Percentiles rank a stretch among this genome's conserved stretches.
Evolutionary conservation across 2,329 filamentous ascomycete species (phyloP).

Genomic region (Endocalyx cinctus): DNA sequence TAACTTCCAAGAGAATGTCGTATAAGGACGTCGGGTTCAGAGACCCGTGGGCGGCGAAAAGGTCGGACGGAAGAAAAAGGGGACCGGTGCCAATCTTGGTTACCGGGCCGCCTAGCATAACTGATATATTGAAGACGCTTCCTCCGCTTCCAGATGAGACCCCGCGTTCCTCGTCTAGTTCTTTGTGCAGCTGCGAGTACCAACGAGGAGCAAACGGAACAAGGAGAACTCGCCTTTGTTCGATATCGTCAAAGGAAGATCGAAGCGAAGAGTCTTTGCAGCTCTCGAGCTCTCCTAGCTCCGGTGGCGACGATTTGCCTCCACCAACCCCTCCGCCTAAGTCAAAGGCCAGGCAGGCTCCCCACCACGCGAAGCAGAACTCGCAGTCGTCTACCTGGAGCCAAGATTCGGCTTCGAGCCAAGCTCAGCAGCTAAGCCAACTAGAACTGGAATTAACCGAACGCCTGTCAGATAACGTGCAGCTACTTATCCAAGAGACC

Average conservation of each 20-base stretch:
- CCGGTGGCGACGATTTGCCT: slow-evolving; percentile 21
- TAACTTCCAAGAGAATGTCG: too few relatives aligned
- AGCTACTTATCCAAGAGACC: slow-evolving; percentile 43
- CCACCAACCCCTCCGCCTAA: slow-evolving; percentile 14
- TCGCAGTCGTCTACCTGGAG: too few relatives aligned
- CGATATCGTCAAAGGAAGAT: slow-evolving; percentile 21
- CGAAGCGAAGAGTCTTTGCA: slow-evolving; percentile 19
- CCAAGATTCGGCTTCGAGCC: slow-evolving; percentile 21
- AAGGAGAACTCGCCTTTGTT: slow-evolving; percentile 32
- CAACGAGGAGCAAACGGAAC: slow-evolving; percentile 22
- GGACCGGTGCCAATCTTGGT: slow-evolving; percentile 34
- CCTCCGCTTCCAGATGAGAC: slow-evolving; percentile 34
- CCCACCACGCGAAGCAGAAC: slow-evolving; percentile 12
- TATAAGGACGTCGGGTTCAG: slow-evolving; percentile 14
- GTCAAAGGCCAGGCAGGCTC: slow-evolving; percentile 9
- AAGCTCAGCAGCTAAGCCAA: slow-evolving; percentile 20
- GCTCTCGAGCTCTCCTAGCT: slow-evolving; percentile 19
- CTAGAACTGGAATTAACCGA: slow-evolving; percentile 17
- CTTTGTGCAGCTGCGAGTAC: slow-evolving; percentile 40
- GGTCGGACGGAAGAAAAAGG: slow-evolving; percentile 22
- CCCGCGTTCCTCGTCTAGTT: slow-evolving; percentile 38
- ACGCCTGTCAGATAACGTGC: slow-evolving; percentile 32
- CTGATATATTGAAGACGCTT: slow-evolving; percentile 31
- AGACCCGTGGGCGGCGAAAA: slow-evolving; percentile 20
- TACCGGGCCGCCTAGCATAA: slow-evolving; percentile 33